Percentiles rank a stretch among this genome's conserved stretches.
phyloP scores from a whole-genome alignment of 2,329 filamentous ascomycete genomes.

The Fusarium scirpi region DNA sequence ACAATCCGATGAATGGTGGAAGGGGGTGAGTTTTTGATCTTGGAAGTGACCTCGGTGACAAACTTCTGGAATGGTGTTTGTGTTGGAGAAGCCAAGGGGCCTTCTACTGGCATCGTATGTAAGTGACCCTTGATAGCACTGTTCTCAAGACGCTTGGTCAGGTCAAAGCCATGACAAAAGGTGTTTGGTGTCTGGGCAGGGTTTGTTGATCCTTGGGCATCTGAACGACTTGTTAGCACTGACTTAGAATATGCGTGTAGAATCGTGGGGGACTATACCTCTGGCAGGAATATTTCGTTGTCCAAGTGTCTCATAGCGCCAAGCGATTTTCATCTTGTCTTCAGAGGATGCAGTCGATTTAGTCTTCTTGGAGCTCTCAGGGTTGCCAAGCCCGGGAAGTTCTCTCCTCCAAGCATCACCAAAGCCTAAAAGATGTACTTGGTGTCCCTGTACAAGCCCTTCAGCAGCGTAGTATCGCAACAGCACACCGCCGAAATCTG shows the following conservation, averaged over 20 bases:
- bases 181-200: slow-evolving; percentile 46
- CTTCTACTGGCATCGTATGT: slow-evolving; percentile 61
- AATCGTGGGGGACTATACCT: slow-evolving; percentile 63
- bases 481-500: slow-evolving; percentile 89
- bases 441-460: slow-evolving; percentile 90
- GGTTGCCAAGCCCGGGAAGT: slow-evolving; percentile 76
- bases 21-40: slow-evolving; percentile 67
- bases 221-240: slow-evolving; percentile 23
- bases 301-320: slow-evolving; percentile 91
- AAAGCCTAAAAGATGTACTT: slow-evolving; percentile 85
- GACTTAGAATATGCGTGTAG: background rate
- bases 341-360: slow-evolving; percentile 57
- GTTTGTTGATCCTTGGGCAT: slow-evolving; percentile 33
- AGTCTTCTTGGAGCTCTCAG: slow-evolving; percentile 54
- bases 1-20: slow-evolving; percentile 81
- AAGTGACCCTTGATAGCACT: slow-evolving; percentile 63
- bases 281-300: slow-evolving; percentile 71
- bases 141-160: slow-evolving; percentile 71
- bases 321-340: slow-evolving; percentile 98
- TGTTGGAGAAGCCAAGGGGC: slow-evolving; percentile 30
- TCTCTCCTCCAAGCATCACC: slow-evolving; percentile 85
- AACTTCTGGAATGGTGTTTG: slow-evolving; percentile 68
- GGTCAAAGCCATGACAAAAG: slow-evolving; percentile 81
- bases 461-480: slow-evolving; percentile 93
- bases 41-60: slow-evolving; percentile 67